A percentile compares a stretch with the other conserved stretches of the same genome.
Evolutionary conservation across 805 yeast species (phyloP).

Genomic region (Candida sakaeoensis): DNA sequence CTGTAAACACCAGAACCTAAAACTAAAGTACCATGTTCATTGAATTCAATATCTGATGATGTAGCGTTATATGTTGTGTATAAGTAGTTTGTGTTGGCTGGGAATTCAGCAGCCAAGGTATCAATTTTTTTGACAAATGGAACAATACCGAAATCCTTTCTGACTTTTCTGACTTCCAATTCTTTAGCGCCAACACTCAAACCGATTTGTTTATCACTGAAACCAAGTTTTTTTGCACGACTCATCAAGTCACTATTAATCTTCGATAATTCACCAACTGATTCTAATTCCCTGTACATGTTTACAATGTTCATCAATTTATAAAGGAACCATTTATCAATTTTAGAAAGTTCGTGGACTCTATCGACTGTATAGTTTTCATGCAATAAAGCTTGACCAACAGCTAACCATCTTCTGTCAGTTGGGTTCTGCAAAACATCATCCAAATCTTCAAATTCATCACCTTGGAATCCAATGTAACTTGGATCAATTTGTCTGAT

Average conservation of each 20-base stretch:
- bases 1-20: slow-evolving; percentile 99
- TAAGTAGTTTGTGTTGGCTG: slow-evolving; percentile 92
- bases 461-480: slow-evolving; percentile 88
- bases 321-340: slow-evolving; percentile 93
- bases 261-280: slow-evolving; percentile 49
- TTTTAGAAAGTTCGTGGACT: slow-evolving; percentile 88
- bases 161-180: slow-evolving; percentile 73
- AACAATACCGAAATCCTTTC: slow-evolving; percentile 74
- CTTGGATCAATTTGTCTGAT: slow-evolving; percentile 94
- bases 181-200: slow-evolving; percentile 69
- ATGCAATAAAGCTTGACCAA: slow-evolving; percentile 92
- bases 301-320: slow-evolving; percentile 90
- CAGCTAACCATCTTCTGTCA: slow-evolving; percentile 96
- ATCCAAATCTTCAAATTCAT: slow-evolving; percentile 71
- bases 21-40: slow-evolving; percentile 90
- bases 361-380: slow-evolving; percentile 87
- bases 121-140: slow-evolving; percentile 97
- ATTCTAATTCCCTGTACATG: slow-evolving; percentile 77
- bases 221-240: slow-evolving; percentile 89
- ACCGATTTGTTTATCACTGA: slow-evolving; percentile 92
- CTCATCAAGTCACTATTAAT: slow-evolving; percentile 66
- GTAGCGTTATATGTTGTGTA: slow-evolving; percentile 96
- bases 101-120: slow-evolving; percentile 98
- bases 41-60: slow-evolving; percentile 75
- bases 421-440: slow-evolving; percentile 79